A percentile compares a stretch with the other conserved stretches of the same genome.
phyloP scores from a whole-genome alignment of 306 rosid species.

The Quercus ilex region DNA sequence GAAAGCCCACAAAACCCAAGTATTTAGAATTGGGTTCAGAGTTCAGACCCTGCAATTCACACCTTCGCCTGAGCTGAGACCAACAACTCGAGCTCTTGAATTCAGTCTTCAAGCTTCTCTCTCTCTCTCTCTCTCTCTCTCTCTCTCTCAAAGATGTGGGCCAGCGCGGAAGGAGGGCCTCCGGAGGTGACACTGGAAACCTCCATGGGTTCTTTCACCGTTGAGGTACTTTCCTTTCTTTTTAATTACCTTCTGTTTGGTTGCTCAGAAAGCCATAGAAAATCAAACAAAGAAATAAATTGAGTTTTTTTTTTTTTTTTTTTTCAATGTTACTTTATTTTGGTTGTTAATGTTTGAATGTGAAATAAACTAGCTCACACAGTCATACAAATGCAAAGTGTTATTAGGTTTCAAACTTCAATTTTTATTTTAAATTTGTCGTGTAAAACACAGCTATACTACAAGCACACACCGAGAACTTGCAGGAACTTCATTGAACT shows the following conservation, averaged over 20 bases:
- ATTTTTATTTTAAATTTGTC: neutral
- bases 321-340: neutral
- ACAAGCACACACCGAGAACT: conserved; percentile 92
- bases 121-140: neutral
- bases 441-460: conserved; percentile 54
- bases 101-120: neutral
- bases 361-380: neutral
- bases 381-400: neutral
- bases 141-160: conserved; percentile 67
- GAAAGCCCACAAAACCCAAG: conserved; percentile 6
- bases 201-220: conserved; percentile 87
- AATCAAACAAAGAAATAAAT: neutral
- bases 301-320: neutral
- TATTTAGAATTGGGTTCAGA: neutral
- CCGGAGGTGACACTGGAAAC: conserved; percentile 96
- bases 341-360: neutral
- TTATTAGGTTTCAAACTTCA: neutral
- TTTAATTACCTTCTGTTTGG: neutral
- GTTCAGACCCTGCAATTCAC: neutral
- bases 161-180: conserved; percentile 81
- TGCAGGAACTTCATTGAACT: conserved; percentile 96
- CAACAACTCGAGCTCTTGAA: neutral
- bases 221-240: conserved; percentile 49
- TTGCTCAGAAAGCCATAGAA: conserved; percentile 1
- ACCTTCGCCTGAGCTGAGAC: neutral